Percentiles rank a stretch among this genome's conserved stretches.
These are phyloP conservation scores for Fusarium metavorans DNA, from an alignment of 2,329 filamentous ascomycete genomes.

Conservation along the genomic window DNA sequence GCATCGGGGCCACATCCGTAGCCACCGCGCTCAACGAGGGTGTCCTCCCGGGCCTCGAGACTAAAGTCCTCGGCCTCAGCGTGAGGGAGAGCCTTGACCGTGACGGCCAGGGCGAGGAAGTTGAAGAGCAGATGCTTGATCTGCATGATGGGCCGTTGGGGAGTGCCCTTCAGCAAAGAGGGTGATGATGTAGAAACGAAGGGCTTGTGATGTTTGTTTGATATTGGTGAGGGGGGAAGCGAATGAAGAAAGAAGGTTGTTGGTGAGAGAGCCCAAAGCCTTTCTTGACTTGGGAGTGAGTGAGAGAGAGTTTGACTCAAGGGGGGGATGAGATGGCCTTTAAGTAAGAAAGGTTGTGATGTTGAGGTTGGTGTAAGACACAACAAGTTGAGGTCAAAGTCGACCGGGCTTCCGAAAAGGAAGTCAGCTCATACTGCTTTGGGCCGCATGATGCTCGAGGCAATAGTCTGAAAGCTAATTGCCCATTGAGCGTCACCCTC, in stretches of 20 bases:
- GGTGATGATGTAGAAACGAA: conserved; percentile 8
- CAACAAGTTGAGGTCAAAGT: not conserved
- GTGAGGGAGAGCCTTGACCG: conserved; percentile 37
- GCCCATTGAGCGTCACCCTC: not conserved
- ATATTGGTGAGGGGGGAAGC: conserved; percentile 3
- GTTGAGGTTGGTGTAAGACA: not conserved
- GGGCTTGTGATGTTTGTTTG: conserved; percentile 4
- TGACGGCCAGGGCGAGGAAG: conserved; percentile 30
- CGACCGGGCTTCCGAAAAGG: conserved; percentile 20
- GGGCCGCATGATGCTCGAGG: conserved; percentile 18
- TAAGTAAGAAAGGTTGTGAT: conserved; percentile 22
- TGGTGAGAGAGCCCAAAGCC: conserved; percentile 25
- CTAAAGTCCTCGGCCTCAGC: conserved; percentile 25
- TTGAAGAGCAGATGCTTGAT: conserved; percentile 37
- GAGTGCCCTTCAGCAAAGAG: conserved; percentile 22
- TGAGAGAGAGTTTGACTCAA: not conserved
- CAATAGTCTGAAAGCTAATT: conserved; percentile 37
- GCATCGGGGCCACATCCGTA: conserved; percentile 19
- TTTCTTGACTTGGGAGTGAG: conserved; percentile 35
- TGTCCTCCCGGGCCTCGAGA: conserved; percentile 31
- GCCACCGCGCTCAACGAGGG: conserved; percentile 16
- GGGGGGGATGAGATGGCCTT: conserved; percentile 23
- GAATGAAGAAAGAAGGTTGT: conserved; percentile 24
- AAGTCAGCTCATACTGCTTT: conserved; percentile 35
- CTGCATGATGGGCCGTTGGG: conserved; percentile 35